Conservation (phyloP, 805 yeast species). For the Starmerella potacharoeniae region DNA sequence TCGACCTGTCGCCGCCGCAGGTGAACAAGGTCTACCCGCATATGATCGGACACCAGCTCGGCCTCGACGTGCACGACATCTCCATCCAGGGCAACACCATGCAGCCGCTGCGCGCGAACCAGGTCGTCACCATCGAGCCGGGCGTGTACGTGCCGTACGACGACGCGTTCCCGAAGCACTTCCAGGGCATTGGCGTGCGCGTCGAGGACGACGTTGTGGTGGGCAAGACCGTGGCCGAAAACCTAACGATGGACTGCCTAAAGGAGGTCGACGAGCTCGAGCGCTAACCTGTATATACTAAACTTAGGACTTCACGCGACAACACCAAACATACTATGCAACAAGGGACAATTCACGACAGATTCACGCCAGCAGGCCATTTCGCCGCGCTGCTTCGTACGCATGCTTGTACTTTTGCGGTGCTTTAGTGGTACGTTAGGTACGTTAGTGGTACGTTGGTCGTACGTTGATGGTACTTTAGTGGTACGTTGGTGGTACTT, state of each 20-base stretch:
- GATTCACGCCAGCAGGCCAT: no score
- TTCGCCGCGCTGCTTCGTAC: no score
- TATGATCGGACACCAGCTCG: constrained; percentile 89
- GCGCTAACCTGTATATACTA: constrained; percentile 2
- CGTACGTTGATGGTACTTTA: no score
- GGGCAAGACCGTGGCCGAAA: constrained; percentile 46
- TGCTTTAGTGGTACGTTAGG: no score
- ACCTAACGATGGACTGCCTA: constrained; percentile 68
- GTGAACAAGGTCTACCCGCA: constrained; percentile 66
- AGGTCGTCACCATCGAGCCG: constrained; percentile 90
- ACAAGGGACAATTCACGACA: no score
- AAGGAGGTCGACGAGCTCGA: constrained; percentile 57
- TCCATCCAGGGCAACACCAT: constrained; percentile 27
- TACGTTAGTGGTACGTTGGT: no score
- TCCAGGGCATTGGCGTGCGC: constrained; percentile 82
- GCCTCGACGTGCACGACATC: constrained; percentile 57
- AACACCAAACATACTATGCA: not conserved
- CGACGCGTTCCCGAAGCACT: constrained; percentile 61
- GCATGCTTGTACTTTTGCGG: no score
- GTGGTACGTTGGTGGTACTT: no score
- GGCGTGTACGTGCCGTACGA: constrained; percentile 80
- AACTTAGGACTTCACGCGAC: not conserved
- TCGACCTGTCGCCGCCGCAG: constrained; percentile 30
- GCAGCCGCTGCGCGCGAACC: constrained; percentile 43
- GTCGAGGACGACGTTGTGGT: constrained; percentile 91